These are phyloP conservation scores for Pyrus hybrid DNA, from an alignment of 331 rosid species.

Conservation along the genomic window DNA sequence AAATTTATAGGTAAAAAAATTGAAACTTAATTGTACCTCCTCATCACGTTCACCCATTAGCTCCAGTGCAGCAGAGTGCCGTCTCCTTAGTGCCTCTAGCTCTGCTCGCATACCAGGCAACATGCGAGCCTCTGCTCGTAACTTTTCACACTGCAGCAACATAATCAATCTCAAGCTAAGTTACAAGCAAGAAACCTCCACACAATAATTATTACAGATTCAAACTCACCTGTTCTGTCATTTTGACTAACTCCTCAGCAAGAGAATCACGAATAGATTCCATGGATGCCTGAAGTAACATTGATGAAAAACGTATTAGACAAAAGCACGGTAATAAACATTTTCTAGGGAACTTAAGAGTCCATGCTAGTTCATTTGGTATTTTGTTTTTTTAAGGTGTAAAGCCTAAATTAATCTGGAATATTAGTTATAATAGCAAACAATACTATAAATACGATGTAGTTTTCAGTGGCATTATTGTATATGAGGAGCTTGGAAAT, in stretches of 20 bases:
- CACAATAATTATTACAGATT: slow-evolving; percentile 1
- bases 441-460: not conserved
- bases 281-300: slow-evolving; percentile 59
- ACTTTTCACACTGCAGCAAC: slow-evolving; percentile 75
- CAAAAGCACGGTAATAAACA: slow-evolving; percentile 6
- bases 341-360: not conserved
- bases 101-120: slow-evolving; percentile 90
- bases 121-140: slow-evolving; percentile 64
- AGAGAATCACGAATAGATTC: slow-evolving; percentile 98
- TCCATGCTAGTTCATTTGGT: not conserved
- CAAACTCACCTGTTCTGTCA: slow-evolving; percentile 78
- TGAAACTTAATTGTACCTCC: slow-evolving; percentile 51
- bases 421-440: not conserved
- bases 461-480: not conserved
- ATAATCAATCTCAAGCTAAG: slow-evolving; percentile 15
- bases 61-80: slow-evolving; percentile 97
- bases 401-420: not conserved
- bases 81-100: slow-evolving; percentile 87
- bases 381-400: not conserved
- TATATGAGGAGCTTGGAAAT: slow-evolving; percentile 9
- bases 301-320: not conserved
- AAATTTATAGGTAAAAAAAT: slow-evolving; percentile 7
- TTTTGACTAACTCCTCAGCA: slow-evolving; percentile 88
- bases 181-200: not conserved
- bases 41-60: slow-evolving; percentile 99